A percentile compares a stretch with the other conserved stretches of the same genome.
Evolutionary conservation across 768 basidiomycete species (phyloP).

Genomic region (Lactarius sp.): DNA sequence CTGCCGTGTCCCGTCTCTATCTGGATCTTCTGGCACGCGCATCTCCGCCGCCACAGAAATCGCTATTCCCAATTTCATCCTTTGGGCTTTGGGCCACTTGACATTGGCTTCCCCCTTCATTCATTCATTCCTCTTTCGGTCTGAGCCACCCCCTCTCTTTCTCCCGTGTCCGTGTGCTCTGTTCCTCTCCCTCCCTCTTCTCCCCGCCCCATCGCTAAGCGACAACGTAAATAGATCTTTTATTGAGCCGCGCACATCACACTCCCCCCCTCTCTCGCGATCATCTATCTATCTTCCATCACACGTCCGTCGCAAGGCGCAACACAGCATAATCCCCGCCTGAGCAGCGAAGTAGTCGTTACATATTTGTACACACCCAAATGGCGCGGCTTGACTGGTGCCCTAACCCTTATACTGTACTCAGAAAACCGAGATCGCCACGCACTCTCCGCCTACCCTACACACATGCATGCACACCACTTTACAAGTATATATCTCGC

Average conservation of each 20-base stretch:
- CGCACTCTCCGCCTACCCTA: not conserved
- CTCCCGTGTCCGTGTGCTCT: not conserved
- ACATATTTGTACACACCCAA: slow-evolving; percentile 17
- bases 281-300: not conserved
- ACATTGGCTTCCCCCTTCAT: not conserved
- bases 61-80: not conserved
- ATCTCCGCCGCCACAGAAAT: slow-evolving; percentile 5
- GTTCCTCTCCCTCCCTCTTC: not conserved
- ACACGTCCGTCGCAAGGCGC: too few species aligned
- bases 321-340: too few species aligned
- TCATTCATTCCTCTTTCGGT: not conserved
- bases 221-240: not conserved
- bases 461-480: not conserved
- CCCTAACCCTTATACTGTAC: not conserved
- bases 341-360: too few species aligned
- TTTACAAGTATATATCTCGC: not conserved
- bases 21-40: not conserved
- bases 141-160: too few species aligned
- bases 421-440: slow-evolving; percentile 11
- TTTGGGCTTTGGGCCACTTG: not conserved
- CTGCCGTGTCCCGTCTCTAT: not conserved
- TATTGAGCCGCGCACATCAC: not conserved
- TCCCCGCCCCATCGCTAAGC: not conserved
- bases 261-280: not conserved
- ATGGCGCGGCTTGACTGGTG: not conserved